These are phyloP conservation scores for Kwoniella bestiolae DNA, from an alignment of 768 basidiomycete species.

Conservation along the genomic window DNA sequence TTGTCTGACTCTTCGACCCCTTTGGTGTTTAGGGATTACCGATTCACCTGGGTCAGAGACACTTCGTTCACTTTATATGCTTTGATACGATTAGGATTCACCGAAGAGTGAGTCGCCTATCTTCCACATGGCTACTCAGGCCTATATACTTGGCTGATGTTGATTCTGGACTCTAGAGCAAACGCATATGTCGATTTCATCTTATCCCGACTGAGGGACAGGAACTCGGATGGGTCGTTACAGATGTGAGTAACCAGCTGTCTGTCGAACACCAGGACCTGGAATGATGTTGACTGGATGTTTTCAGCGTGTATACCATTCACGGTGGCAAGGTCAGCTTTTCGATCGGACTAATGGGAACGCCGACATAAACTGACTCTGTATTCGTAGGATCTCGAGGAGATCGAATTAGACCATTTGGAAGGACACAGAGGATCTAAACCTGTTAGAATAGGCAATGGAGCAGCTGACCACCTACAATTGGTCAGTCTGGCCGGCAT, in stretches of 20 bases:
- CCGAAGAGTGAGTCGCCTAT: constrained; percentile 72
- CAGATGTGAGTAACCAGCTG: constrained; percentile 70
- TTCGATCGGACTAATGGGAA: no score
- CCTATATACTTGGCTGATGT: constrained; percentile 6
- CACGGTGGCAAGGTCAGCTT: constrained; percentile 65
- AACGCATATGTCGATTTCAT: constrained; percentile 90
- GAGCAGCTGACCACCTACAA: constrained; percentile 91
- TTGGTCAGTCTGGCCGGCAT: constrained; percentile 62
- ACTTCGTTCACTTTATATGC: constrained; percentile 95
- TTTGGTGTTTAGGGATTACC: constrained; percentile 46
- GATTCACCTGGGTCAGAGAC: constrained; percentile 74
- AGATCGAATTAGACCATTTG: constrained; percentile 80
- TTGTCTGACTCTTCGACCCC: neutral
- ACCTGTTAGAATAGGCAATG: constrained; percentile 77
- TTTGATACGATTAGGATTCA: constrained; percentile 89
- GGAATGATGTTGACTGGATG: neutral
- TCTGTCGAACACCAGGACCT: neutral
- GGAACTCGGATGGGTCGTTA: constrained; percentile 84
- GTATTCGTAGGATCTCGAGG: constrained; percentile 66
- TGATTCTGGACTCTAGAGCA: constrained; percentile 14
- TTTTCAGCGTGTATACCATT: constrained; percentile 72
- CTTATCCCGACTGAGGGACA: constrained; percentile 75
- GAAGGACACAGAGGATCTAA: constrained; percentile 64
- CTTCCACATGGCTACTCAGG: neutral
- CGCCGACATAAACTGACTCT: no score